Conservation (phyloP, 164 flowering plant genomes). For the Hamamelis virginiana region DNA sequence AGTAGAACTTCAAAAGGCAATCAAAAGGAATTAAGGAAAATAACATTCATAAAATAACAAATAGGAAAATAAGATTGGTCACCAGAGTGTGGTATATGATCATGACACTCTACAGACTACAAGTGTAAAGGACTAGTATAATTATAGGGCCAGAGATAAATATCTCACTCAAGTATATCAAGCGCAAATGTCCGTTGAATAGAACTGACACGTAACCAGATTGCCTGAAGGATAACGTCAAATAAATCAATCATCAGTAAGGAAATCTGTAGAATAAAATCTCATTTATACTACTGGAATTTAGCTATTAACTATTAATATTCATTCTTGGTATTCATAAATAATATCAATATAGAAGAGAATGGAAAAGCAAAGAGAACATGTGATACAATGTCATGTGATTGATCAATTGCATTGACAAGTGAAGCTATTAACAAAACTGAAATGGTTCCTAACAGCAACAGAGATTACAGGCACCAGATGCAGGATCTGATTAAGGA, state of each 20-base stretch:
- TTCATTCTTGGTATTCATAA: background rate
- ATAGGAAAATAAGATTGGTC: background rate
- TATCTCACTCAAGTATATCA: slow-evolving; percentile 92
- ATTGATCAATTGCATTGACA: background rate
- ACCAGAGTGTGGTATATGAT: background rate
- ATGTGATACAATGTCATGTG: background rate
- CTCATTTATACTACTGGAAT: background rate
- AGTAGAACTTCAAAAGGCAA: background rate
- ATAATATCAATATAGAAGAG: background rate
- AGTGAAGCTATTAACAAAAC: background rate
- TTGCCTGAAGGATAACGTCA: slow-evolving; percentile 48
- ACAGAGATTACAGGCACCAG: background rate
- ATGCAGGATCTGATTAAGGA: background rate
- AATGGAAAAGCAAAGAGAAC: too few relatives aligned
- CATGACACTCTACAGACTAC: background rate
- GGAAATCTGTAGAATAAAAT: background rate
- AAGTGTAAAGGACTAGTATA: background rate
- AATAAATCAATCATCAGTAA: slow-evolving; percentile 4
- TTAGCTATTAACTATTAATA: background rate
- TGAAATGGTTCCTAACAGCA: background rate
- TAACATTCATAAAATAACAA: background rate
- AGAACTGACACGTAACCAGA: slow-evolving; percentile 68
- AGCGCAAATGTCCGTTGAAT: slow-evolving; percentile 84
- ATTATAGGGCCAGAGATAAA: background rate
- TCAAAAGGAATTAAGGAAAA: too few relatives aligned